These are phyloP conservation scores for Scutellaria baicalensis DNA, from an alignment of 257 asterid species.

Conservation along the genomic window DNA sequence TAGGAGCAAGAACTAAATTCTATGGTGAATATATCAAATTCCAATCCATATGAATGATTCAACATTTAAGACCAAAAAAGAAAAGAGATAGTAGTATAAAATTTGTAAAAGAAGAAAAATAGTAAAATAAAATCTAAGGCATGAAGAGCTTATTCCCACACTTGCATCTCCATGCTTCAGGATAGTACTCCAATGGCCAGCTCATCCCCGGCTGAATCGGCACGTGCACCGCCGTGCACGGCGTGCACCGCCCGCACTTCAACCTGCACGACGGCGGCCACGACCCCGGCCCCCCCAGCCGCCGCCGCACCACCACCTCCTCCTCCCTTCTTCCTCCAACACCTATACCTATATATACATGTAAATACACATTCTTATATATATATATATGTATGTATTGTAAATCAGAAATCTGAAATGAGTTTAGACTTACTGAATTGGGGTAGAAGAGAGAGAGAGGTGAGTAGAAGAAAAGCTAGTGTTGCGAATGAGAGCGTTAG, in stretches of 20 bases:
- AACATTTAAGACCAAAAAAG: neutral
- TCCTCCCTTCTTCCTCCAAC: constrained; percentile 22
- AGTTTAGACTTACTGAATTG: constrained; percentile 34
- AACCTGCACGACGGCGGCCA: constrained; percentile 83
- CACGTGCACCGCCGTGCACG: constrained; percentile 78
- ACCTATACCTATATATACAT: constrained; percentile 2
- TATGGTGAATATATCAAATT: constrained; percentile 23
- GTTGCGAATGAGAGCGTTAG: constrained; percentile 35
- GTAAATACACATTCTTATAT: neutral
- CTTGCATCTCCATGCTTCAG: constrained; percentile 92
- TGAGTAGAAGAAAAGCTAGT: constrained; percentile 41
- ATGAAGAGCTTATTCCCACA: constrained; percentile 70
- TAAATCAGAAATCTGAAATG: no score
- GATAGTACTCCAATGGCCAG: constrained; percentile 69
- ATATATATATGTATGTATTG: neutral
- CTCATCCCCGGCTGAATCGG: constrained; percentile 73
- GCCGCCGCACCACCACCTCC: constrained; percentile 33
- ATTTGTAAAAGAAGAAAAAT: constrained; percentile 2
- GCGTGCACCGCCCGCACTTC: constrained; percentile 68
- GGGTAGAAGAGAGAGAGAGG: constrained; percentile 33
- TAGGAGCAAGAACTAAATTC: constrained; percentile 10
- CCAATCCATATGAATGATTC: constrained; percentile 17
- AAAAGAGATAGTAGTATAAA: neutral
- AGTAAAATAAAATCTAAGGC: constrained; percentile 32
- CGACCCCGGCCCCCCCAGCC: constrained; percentile 63